Base-by-base conservation (phyloP, 108 stramenopile species). In the Nannochloropsis oceanica region DNA sequence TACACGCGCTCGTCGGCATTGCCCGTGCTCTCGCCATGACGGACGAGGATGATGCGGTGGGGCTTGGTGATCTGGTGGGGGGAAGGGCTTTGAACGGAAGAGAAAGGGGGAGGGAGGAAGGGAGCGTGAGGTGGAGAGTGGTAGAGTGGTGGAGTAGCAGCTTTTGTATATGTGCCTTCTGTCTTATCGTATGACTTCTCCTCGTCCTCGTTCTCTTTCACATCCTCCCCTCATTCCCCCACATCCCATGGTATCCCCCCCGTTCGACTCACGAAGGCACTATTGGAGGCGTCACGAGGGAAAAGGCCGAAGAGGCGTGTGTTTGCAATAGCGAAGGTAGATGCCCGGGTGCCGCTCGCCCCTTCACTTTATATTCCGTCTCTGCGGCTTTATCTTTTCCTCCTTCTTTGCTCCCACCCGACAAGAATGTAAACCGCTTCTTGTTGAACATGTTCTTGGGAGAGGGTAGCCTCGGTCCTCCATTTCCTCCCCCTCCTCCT, bases 11-110 rank as follows among this genome's bases (percentile, higher is more conserved):
- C 89, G 43, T 90, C 90, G 10, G 79, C 82, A 73, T 90, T 90
- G 24, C 90, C 90, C 79, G 85, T 42, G 50, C 86, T 86, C 89
- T 90, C 90, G 14, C 90, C 90, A 44, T 90, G 90, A 14, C 90
- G 85, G 43, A 90, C 90, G 79, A 90, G 43, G 44, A 90, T 89
- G 79, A 90, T 90, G 43, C 89, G 42, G 22, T 89, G 83, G 34
- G 90, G 89, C 81, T 86, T 89, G 42, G 59, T 73, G 18, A 73
- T 73, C 59, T 73, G 59, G 22, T 73, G 59, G 22, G 59, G 59
- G 59, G 59, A 73, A n/a, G 59, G 59, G 5, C 34, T 34, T 34
- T 34, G 34, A 3, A 34, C 34, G 34, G n/a, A n/a, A 50, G 46
- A 50, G 46, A 50, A 50, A n/a, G 59, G 8, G 59, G 59, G 59